These are phyloP conservation scores for Dalbergia cochinchinensis DNA, from an alignment of 306 rosid genomes.

Conservation along the genomic window DNA sequence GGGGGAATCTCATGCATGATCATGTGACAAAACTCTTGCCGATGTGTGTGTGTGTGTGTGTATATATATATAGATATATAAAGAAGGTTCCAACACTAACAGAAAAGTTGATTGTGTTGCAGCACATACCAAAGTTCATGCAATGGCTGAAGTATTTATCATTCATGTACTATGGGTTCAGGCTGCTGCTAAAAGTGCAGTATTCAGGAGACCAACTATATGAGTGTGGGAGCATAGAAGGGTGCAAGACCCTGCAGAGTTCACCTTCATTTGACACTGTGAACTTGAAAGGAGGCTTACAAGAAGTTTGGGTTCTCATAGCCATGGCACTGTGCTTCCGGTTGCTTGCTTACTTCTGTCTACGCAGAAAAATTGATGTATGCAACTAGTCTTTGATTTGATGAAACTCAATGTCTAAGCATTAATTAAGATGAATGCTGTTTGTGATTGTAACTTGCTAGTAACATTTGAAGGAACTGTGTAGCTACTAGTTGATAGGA, in stretches of 20 bases:
- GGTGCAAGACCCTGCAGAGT: slow-evolving; percentile 79
- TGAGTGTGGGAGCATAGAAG: slow-evolving; percentile 76
- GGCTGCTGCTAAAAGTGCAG: slow-evolving; percentile 90
- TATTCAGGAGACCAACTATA: slow-evolving; percentile 79
- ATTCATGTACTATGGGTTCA: slow-evolving; percentile 90
- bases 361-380: slow-evolving; percentile 61
- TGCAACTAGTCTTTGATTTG: slow-evolving; percentile 50
- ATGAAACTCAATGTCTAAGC: slow-evolving; percentile 24
- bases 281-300: slow-evolving; percentile 74
- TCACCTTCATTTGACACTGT: slow-evolving; percentile 90
- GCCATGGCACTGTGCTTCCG: slow-evolving; percentile 83
- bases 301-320: slow-evolving; percentile 79
- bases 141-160: slow-evolving; percentile 90
- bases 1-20: not conserved
- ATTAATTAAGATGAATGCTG: not conserved
- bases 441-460: not conserved
- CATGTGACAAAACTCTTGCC: not conserved
- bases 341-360: slow-evolving; percentile 74
- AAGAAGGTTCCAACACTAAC: not conserved
- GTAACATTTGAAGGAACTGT: not conserved
- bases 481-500: not conserved
- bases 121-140: slow-evolving; percentile 92
- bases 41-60: not conserved
- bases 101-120: slow-evolving; percentile 46
- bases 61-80: not conserved